Evolutionary conservation across 768 basidiomycete genomes (phyloP), one percentile per base, ranked within the genome.

Genomic region (Trametes punicea): DNA sequence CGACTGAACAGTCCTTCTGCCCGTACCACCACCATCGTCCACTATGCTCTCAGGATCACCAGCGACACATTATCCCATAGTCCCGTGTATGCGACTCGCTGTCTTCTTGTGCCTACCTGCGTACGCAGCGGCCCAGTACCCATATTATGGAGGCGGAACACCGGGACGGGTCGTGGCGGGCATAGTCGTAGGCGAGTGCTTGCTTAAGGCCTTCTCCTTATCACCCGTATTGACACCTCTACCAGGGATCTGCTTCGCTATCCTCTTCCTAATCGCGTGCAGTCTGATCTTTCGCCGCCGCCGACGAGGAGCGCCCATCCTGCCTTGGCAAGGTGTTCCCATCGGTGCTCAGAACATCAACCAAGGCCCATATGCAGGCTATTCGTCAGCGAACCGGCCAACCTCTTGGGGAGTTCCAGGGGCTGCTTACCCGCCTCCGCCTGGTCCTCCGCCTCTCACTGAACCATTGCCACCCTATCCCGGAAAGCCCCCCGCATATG

Each of bases 221-320:
- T 2, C 5, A 0, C 13, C 13, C 3, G 31, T 15, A 6, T 45
- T 51, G 42, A 51, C 38, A 11, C 21, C 3, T 18, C 30, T 20
- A 11, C 3, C 7, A 57, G 56, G 49, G 26, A 51, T 57, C 25
- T 51, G 44, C 44, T 30, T 57, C 29, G 56, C 56, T 15, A 29
- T 59, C 27, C 26, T 59, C 16, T 45, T 59, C 30, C 47, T 55
- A 33, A 29, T 52, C 18, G 7, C 34, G 21, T 50, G 49, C 27
- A 45, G 52, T 18, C 30, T 59, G 30, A 29, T 42, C 38, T 45
- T 54, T 48, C 58, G 58, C 21, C 52, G 58, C 13, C 58, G 58
- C 27, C 34, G 58, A 40, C 51, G 52, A 0, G 58, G 51, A n/a
- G 40, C 21, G 6, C 44, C 56, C 16, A 46, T 51, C 8, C 42